Base-by-base conservation (phyloP, 1,284 basidiomycete genomes). In the Phylloboletellus chloephorus region DNA sequence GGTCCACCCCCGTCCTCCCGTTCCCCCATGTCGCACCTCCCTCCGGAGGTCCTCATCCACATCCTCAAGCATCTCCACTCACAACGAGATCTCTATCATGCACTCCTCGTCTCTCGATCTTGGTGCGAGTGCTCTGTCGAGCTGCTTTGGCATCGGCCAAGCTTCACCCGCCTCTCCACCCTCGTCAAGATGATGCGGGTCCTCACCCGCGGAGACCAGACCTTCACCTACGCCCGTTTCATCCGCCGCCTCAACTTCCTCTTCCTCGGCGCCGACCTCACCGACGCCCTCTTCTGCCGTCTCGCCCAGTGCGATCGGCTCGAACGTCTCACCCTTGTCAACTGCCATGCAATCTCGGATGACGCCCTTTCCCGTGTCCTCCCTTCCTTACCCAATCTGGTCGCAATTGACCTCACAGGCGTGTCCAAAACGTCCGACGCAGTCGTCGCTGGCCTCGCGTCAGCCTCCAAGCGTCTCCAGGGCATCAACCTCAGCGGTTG, bases 51-150 rank as follows among this genome's bases (percentile, higher is more conserved):
- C 31, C 78, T 98, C 51, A 85, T 93, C n/a, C 82, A 97, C 67
- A 87, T 98, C 54, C 76, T 98, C 52, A 87, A 85, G 46, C 81
- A 92, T 52, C 72, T 98, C 9, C 78, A 87, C 45, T 73, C 77
- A 0, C 69, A 81, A 16, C 72, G 74, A 41, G 88, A 95, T 65
- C 73, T 96, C 29, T 79, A 86, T 50, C 72, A 74, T 47, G 76
- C 80, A 35, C 73, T 96, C 44, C 78, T 87, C 41, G 94, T 98
- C 23, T 93, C 85, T 25, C 82, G 89, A 43, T 74, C 82, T 10
- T 98, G 96, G 94, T 97, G 93, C 69, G 82, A 94, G 56, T 95
- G 92, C 63, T 84, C 91, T 7, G 92, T 95, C 40, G 92, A 97
- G 62, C 74, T 98, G 13, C 74, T 98, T 15, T 99, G 95, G 95